A percentile compares a stretch with the other conserved stretches of the same genome.
These are phyloP conservation scores for Tylopilus plumbeoviolaceoides DNA, from an alignment of 768 basidiomycete genomes.

Conservation along the genomic window DNA sequence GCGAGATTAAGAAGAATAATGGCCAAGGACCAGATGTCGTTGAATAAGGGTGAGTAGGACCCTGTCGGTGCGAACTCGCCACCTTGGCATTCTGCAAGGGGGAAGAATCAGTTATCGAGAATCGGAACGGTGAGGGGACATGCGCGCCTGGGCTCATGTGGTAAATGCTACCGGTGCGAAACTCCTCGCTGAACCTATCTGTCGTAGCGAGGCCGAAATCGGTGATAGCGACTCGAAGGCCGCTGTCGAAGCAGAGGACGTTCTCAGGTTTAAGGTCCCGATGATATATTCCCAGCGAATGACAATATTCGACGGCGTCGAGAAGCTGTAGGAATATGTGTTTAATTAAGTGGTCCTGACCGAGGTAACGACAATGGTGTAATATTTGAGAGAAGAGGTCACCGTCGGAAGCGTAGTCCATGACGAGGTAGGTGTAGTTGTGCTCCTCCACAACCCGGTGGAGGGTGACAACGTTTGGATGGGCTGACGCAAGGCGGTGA, in stretches of 20 bases:
- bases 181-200: slow-evolving; percentile 80
- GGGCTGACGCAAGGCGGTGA: slow-evolving; percentile 69
- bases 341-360: slow-evolving; percentile 80
- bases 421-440: slow-evolving; percentile 81
- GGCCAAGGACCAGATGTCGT: slow-evolving; percentile 96
- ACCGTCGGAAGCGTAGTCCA: slow-evolving; percentile 89
- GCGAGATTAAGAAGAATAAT: slow-evolving; percentile 95
- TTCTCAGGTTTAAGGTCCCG: slow-evolving; percentile 98
- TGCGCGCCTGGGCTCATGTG: slow-evolving; percentile 91
- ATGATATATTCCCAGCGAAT: slow-evolving; percentile 88
- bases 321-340: slow-evolving; percentile 90
- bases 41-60: slow-evolving; percentile 79
- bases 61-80: slow-evolving; percentile 59
- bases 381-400: slow-evolving; percentile 93
- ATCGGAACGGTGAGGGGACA: slow-evolving; percentile 5
- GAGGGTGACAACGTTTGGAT: slow-evolving; percentile 81
- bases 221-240: slow-evolving; percentile 76
- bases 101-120: slow-evolving; percentile 20
- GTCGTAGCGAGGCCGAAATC: slow-evolving; percentile 96
- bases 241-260: slow-evolving; percentile 79
- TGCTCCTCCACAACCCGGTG: slow-evolving; percentile 85
- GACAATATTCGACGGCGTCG: slow-evolving; percentile 91
- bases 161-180: slow-evolving; percentile 95
- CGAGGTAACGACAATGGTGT: slow-evolving; percentile 69
- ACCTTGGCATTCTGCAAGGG: slow-evolving; percentile 73